These are phyloP conservation scores for Penicillium polonicum DNA, from an alignment of 2,329 filamentous ascomycete species.

Conservation along the genomic window DNA sequence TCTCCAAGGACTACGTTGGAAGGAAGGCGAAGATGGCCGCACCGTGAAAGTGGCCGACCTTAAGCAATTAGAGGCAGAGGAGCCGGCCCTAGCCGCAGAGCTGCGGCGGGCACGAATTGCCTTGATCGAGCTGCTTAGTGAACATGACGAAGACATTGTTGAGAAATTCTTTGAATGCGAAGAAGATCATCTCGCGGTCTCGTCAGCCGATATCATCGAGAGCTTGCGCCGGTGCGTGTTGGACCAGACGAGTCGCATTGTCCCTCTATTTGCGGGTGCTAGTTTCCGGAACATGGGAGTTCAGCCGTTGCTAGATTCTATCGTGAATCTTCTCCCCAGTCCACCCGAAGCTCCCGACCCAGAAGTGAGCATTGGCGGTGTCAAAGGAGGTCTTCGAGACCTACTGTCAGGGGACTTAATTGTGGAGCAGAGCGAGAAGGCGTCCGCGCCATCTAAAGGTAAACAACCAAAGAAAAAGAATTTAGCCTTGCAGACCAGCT, in stretches of 20 bases:
- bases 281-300: slow-evolving; percentile 94
- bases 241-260: slow-evolving; percentile 64
- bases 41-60: slow-evolving; percentile 57
- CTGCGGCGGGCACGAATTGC: slow-evolving; percentile 72
- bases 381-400: slow-evolving; percentile 54
- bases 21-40: slow-evolving; percentile 64
- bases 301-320: slow-evolving; percentile 83
- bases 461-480: slow-evolving; percentile 43
- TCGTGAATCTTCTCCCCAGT: slow-evolving; percentile 82
- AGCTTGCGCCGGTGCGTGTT: slow-evolving; percentile 73
- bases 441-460: slow-evolving; percentile 35
- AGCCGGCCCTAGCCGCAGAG: slow-evolving; percentile 60
- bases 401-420: slow-evolving; percentile 49
- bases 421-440: slow-evolving; percentile 36
- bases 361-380: slow-evolving; percentile 66
- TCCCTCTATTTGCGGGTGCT: slow-evolving; percentile 86
- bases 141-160: slow-evolving; percentile 82
- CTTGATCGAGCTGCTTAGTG: slow-evolving; percentile 79
- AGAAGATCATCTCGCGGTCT: slow-evolving; percentile 68
- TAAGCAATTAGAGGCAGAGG: slow-evolving; percentile 51
- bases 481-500: slow-evolving; percentile 47
- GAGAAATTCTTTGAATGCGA: slow-evolving; percentile 78
- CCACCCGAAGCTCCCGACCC: slow-evolving; percentile 77
- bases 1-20: slow-evolving; percentile 72
- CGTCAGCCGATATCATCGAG: slow-evolving; percentile 64